Evolutionary conservation across 192 early-diverging fungal genomes (phyloP).

Genomic region (Obelidium mucronatum): DNA sequence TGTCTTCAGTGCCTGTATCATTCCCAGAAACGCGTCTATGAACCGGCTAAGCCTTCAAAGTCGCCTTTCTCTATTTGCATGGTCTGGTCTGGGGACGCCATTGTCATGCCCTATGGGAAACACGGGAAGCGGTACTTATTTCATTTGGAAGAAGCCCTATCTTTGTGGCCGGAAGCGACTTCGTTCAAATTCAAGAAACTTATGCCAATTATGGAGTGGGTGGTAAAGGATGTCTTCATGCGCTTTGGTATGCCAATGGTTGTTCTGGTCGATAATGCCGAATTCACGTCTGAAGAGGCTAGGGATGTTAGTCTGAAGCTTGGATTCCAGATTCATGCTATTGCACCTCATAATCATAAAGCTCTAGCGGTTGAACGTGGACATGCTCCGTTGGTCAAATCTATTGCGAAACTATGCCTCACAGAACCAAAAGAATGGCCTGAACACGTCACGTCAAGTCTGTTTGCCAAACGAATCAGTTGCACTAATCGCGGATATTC

Average conservation of each 20-base stretch:
- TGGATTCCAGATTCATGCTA: not conserved
- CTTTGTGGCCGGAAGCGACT: not conserved
- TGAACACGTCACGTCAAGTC: not conserved
- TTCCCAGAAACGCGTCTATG: not conserved
- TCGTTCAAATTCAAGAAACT: not conserved
- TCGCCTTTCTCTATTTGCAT: not conserved
- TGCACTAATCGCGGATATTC: not conserved
- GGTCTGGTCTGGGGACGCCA: not conserved
- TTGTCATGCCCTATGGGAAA: not conserved
- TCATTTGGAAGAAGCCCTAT: not conserved
- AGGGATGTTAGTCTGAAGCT: not conserved
- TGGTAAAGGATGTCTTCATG: not conserved
- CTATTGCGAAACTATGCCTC: not conserved
- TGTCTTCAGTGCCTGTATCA: not conserved
- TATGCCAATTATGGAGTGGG: not conserved
- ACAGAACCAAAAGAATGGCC: not conserved
- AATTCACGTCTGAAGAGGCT: not conserved
- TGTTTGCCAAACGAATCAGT: not conserved
- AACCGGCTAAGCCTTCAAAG: not conserved
- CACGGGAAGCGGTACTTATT: constrained; percentile 14
- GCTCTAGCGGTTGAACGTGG: not conserved
- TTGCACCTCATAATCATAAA: not conserved
- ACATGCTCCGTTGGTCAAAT: not conserved
- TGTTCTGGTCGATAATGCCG: not conserved
- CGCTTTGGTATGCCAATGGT: constrained; percentile 13